Base-by-base conservation (phyloP, 192 early-diverging fungal species). In the Backusella parvicylindrica region DNA sequence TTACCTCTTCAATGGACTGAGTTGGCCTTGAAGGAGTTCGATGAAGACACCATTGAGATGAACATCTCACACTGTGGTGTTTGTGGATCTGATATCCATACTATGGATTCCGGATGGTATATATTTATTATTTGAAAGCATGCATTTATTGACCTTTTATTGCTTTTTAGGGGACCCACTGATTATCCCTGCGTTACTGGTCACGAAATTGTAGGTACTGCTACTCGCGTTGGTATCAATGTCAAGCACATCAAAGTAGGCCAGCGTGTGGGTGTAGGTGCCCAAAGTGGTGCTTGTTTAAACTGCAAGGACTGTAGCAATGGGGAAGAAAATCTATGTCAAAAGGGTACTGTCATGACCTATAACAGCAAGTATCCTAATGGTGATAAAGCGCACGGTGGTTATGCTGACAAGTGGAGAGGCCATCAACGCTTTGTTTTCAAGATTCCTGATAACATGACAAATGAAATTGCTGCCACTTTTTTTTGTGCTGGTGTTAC, bases 11-110 rank as follows among this genome's bases (percentile, higher is more conserved):
- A 73, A 63, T 43, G 50, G 38, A 77, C 38, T 2, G 75, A 81
- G n/a, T 70, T 81, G 38, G 60, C 75, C 37, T 31, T 81, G n/a
- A 81, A 81, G 66, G 69, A 53, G 16, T 81, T 85, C 26, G 77
- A 79, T 16, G 79, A 72, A 13, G 72, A 85, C 31, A 75, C 83
- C 40, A 81, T 86, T 64, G 87, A 88, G 38, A 81, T 88, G 37
- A 75, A 83, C 0, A 77, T 88, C 28, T 75, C 68, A 30, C 86
- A 91, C 82, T 91, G 90, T 69, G 92, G 93, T 71, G 89, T 95
- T 67, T 95, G 94, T 77, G 89, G 86, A 56, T 89, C 89, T 7
- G 95, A 96, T 81, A 71, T 93, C 50, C 91, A 96, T 81, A 91
- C 86, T 33, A 79, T 88, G 68, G 85, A 86, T 72, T 75, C 74